These are phyloP conservation scores for Starmerella sirachaensis DNA, from an alignment of 805 yeast genomes.

Conservation along the genomic window DNA sequence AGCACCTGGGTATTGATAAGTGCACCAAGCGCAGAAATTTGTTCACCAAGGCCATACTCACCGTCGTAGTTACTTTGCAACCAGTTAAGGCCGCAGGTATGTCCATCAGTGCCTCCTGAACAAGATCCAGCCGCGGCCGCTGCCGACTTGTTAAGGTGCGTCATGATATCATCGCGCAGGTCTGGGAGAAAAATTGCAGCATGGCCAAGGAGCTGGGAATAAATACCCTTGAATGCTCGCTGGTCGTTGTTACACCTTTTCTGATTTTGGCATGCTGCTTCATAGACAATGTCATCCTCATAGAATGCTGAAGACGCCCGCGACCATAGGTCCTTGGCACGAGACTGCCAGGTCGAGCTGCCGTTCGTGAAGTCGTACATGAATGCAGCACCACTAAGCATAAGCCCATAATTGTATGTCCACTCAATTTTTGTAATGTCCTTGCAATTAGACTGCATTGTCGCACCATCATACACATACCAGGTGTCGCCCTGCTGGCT, in stretches of 20 bases:
- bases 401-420: constrained; percentile 64
- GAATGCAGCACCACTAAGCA: constrained; percentile 58
- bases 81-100: constrained; percentile 79
- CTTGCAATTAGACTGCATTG: constrained; percentile 38
- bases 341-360: constrained; percentile 42
- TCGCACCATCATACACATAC: constrained; percentile 63
- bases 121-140: constrained; percentile 67
- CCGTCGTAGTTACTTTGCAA: constrained; percentile 48
- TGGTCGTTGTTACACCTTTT: constrained; percentile 57
- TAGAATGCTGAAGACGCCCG: constrained; percentile 36
- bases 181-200: constrained; percentile 51
- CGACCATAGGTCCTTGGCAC: constrained; percentile 39
- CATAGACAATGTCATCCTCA: constrained; percentile 50
- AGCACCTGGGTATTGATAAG: constrained; percentile 37
- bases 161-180: constrained; percentile 37
- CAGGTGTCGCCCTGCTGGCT: constrained; percentile 22
- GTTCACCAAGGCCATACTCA: constrained; percentile 70
- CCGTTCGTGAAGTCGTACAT: constrained; percentile 52
- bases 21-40: constrained; percentile 62
- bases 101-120: constrained; percentile 67
- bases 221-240: constrained; percentile 61
- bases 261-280: constrained; percentile 54
- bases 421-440: constrained; percentile 45
- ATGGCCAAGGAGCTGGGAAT: constrained; percentile 51
- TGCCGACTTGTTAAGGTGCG: constrained; percentile 42